Conservation (phyloP, 768 basidiomycete genomes). For the Cytidiella melzeri region DNA sequence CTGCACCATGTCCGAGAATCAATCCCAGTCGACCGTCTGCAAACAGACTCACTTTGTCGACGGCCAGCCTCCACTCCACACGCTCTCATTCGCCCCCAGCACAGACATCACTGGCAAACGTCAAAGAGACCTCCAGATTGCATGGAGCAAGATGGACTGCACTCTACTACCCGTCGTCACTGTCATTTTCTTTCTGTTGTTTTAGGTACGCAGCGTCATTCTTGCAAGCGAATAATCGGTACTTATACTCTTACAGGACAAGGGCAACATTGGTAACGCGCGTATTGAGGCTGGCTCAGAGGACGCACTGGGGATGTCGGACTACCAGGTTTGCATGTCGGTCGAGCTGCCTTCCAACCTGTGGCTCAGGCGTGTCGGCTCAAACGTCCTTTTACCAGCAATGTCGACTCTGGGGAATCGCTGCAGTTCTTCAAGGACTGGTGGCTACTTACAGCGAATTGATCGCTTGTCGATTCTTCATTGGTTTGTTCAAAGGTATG, state of each 20-base stretch:
- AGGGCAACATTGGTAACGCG: conserved; percentile 10
- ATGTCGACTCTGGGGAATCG: conserved; percentile 61
- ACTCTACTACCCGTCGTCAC: conserved; percentile 6
- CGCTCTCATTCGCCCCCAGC: too few relatives aligned
- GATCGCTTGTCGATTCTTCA: conserved; percentile 9
- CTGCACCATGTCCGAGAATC: too few relatives aligned
- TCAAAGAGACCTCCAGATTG: neutral
- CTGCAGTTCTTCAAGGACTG: conserved; percentile 42
- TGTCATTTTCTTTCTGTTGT: conserved; percentile 5
- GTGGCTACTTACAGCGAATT: conserved; percentile 7
- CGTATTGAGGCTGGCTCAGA: conserved; percentile 10
- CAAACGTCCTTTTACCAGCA: conserved; percentile 50
- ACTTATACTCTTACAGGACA: conserved; percentile 1
- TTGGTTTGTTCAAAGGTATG: conserved; percentile 11
- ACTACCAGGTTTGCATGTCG: conserved; percentile 34
- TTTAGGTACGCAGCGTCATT: neutral
- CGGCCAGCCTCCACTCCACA: too few relatives aligned
- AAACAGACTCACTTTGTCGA: too few relatives aligned
- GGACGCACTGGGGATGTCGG: conserved; percentile 5
- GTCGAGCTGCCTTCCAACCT: conserved; percentile 60
- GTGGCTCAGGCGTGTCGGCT: conserved; percentile 45
- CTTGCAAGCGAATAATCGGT: neutral
- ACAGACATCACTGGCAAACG: too few relatives aligned
- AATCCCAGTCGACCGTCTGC: neutral
- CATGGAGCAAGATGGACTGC: neutral